Percentiles rank a stretch among this genome's conserved stretches.
Evolutionary conservation across 1,284 basidiomycete species (phyloP).

Genomic region (Microbotryomycetes sp.): DNA sequence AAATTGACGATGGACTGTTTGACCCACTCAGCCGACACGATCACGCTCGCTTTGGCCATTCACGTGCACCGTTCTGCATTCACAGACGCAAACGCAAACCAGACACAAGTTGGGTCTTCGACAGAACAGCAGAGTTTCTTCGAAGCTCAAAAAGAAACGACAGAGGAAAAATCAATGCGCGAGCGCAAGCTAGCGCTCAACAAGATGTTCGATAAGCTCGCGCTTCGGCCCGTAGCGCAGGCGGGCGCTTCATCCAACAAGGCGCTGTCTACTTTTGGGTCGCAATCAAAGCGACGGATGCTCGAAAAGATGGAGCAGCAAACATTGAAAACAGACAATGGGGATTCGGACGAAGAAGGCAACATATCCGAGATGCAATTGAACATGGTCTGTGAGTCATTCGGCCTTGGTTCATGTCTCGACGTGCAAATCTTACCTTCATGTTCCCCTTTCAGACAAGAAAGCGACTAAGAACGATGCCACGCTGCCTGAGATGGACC

Average conservation of each 20-base stretch:
- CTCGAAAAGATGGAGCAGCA: constrained; percentile 8
- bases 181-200: constrained; percentile 53
- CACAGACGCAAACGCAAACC: constrained; percentile 35
- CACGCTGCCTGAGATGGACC: constrained; percentile 71
- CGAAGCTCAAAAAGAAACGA: constrained; percentile 65
- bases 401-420: background rate
- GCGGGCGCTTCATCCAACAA: background rate
- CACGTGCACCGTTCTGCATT: constrained; percentile 62
- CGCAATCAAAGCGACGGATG: constrained; percentile 14
- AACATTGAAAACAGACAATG: background rate
- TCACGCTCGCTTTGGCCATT: constrained; percentile 61
- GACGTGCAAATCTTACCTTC: no score
- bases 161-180: constrained; percentile 62
- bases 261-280: background rate
- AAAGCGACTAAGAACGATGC: constrained; percentile 79
- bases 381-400: constrained; percentile 21
- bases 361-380: constrained; percentile 31
- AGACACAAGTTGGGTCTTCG: constrained; percentile 38
- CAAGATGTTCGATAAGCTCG: constrained; percentile 33
- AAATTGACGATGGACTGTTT: no score
- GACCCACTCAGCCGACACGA: constrained; percentile 54
- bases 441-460: constrained; percentile 36
- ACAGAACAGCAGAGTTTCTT: constrained; percentile 46
- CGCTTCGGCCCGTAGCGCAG: constrained; percentile 20
- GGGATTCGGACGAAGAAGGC: constrained; percentile 29